Base-by-base conservation (phyloP, 176 grass and related monocot genomes). In the Avena sativa region DNA sequence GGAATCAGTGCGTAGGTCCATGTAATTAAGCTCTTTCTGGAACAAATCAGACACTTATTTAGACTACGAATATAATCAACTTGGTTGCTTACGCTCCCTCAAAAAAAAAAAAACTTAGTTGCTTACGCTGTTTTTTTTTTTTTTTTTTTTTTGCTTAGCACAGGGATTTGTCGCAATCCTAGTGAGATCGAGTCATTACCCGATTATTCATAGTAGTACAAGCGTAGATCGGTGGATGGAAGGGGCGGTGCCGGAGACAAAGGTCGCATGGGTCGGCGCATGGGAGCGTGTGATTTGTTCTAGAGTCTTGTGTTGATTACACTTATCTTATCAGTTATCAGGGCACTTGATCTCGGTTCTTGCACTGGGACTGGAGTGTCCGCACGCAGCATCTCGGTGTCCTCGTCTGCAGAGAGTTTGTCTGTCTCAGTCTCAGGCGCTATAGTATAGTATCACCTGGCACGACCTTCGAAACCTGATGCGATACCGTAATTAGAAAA, bases 191-290 rank as follows among this genome's bases (percentile, higher is more conserved):
- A 23, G 23, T 23, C 3, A 63, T 5, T 26, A 1, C 60, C 25
- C 10, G 58, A n/a, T 61, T 23, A 7, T 36, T 36, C 6, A 36
- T 68, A 68, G 2, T 10, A 4, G 23, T 23, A 23, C 23, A 23
- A 23, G 12, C 16, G 58, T 66, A 15, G 43, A 48, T 48, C 5
- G 6, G 46, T 23, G 15, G 48, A 74, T 15, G 46, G 46, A 50
- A 23, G 71, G 46, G 71, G 15, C 12, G 23, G 5, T 25, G n/a
- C 0, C 16, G 36, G 26, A 30, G 63, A 86, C 47, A 81, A 7
- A 67, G 57, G 49, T 76, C 11, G 44, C 89, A 69, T 87, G 85
- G 89, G 84, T 7, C 85, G 85, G 89, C 84, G 85, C 81, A 5
- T 84, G 26, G 81, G 89, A 40, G 23, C 14, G 10, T 78, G 81